Percentiles rank a stretch among this genome's conserved stretches.
These are phyloP conservation scores for Tylopilus sp. DNA, from an alignment of 768 basidiomycete species.

Conservation along the genomic window DNA sequence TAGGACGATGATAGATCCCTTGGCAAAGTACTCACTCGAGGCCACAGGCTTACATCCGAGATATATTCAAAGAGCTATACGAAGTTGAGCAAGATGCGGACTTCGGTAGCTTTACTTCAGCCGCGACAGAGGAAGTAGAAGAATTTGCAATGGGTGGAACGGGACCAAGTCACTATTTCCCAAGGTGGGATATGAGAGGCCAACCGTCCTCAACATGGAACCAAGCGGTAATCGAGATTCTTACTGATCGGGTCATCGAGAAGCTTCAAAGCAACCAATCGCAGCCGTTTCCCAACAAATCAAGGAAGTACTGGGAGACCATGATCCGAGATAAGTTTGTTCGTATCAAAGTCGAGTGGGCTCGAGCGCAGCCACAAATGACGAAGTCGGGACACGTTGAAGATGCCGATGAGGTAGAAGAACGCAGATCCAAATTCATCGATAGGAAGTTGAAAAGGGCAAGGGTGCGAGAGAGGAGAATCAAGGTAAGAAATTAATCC, in stretches of 20 bases:
- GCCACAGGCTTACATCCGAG: too few relatives aligned
- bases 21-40: too few relatives aligned
- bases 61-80: too few relatives aligned
- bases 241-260: too few relatives aligned
- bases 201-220: background rate
- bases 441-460: background rate
- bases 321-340: background rate
- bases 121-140: too few relatives aligned
- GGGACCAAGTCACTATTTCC: background rate
- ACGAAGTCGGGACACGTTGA: background rate
- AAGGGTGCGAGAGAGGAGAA: background rate
- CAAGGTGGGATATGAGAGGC: background rate
- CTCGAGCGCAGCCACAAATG: background rate
- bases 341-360: background rate
- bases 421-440: background rate
- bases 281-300: background rate
- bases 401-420: background rate
- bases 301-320: background rate
- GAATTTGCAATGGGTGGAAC: too few relatives aligned
- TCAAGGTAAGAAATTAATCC: too few relatives aligned
- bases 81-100: too few relatives aligned
- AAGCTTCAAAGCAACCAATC: background rate
- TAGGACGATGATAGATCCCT: too few relatives aligned
- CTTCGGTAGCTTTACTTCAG: too few relatives aligned
- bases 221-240: background rate